These are phyloP conservation scores for Pyrus hybrid DNA, from an alignment of 331 rosid genomes.

Conservation along the genomic window DNA sequence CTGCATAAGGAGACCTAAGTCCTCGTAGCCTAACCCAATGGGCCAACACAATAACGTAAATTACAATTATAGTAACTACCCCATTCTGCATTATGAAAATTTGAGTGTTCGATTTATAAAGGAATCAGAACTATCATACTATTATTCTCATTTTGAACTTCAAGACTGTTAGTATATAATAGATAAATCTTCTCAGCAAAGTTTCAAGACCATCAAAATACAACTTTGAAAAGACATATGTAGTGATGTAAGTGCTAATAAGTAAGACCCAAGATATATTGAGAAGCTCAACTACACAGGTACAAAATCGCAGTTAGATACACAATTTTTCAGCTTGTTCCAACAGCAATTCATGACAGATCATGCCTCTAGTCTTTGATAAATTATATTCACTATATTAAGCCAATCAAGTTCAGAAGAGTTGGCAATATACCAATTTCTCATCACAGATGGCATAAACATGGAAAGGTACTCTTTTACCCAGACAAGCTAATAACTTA, in stretches of 20 bases:
- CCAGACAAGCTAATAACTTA: slow-evolving; percentile 29
- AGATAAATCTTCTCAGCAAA: background rate
- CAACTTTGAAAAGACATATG: background rate
- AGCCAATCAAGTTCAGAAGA: background rate
- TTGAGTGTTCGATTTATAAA: background rate
- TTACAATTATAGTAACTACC: too few relatives aligned
- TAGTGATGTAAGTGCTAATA: background rate
- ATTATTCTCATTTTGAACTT: too few relatives aligned
- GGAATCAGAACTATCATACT: background rate
- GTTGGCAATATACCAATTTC: background rate
- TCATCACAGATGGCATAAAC: background rate
- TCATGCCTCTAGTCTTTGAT: background rate
- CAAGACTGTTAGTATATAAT: background rate
- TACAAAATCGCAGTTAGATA: background rate
- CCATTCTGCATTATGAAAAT: too few relatives aligned
- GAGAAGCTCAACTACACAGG: background rate
- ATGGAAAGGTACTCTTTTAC: background rate
- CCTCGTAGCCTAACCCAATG: background rate
- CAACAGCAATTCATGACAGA: background rate
- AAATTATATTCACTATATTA: background rate
- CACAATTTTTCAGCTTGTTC: background rate
- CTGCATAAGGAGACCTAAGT: background rate
- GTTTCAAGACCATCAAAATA: background rate
- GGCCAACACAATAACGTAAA: too few relatives aligned
- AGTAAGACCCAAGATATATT: background rate